Evolutionary conservation across 768 basidiomycete species (phyloP).

Genomic region (Scleroderma citrinum): DNA sequence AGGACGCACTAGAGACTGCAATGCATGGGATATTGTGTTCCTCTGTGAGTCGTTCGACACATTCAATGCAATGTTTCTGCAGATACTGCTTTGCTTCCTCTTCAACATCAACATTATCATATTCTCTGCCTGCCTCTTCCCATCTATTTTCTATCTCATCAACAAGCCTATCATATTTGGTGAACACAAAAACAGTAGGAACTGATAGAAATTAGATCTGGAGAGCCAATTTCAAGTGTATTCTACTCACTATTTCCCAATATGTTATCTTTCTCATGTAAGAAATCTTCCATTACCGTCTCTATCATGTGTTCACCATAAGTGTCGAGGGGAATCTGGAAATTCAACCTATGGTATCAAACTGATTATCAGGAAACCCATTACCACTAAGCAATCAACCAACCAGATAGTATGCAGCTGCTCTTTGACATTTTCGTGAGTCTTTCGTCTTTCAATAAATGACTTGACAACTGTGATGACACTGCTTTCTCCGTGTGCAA

Average conservation of each 20-base stretch:
- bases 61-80: not conserved
- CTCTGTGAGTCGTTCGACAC: not conserved
- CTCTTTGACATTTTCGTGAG: slow-evolving; percentile 2
- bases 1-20: slow-evolving; percentile 2
- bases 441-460: slow-evolving; percentile 5
- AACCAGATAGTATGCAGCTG: slow-evolving; percentile 11
- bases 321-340: not conserved
- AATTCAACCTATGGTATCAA: not conserved
- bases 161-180: slow-evolving; percentile 1
- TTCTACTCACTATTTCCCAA: slow-evolving; percentile 1
- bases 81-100: not conserved
- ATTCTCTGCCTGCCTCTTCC: not conserved
- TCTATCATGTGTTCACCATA: slow-evolving; percentile 1
- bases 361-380: not conserved
- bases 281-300: not conserved
- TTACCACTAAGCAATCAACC: not conserved
- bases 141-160: not conserved
- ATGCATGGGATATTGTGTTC: not conserved
- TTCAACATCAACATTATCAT: not conserved
- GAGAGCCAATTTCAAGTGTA: not conserved
- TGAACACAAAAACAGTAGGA: slow-evolving; percentile 3
- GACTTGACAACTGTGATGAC: slow-evolving; percentile 1
- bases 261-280: not conserved
- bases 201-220: not conserved
- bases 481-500: slow-evolving; percentile 7